Conservation (phyloP, 176 grass and related monocot genomes). For the Rhynchospora pubera region DNA sequence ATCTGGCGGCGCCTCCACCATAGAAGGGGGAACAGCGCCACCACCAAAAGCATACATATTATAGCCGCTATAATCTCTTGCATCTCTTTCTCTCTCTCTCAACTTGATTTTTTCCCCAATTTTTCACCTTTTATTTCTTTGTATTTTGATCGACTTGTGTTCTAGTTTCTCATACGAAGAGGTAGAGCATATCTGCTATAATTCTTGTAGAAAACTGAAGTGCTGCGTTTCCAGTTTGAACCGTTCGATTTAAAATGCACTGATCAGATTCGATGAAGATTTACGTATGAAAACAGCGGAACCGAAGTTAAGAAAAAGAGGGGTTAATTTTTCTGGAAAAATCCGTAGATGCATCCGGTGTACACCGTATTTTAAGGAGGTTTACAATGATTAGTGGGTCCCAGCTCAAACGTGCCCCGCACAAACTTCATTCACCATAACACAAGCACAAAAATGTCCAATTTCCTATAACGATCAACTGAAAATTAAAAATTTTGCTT, state of each 20-base stretch:
- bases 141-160: background rate
- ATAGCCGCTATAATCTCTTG: slow-evolving; percentile 49
- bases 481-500: background rate
- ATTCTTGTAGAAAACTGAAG: too few relatives aligned
- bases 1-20: slow-evolving; percentile 58
- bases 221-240: background rate
- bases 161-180: background rate
- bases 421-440: background rate
- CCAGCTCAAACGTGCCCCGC: background rate
- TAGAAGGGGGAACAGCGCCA: slow-evolving; percentile 56
- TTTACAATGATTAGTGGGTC: background rate
- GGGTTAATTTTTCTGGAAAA: background rate
- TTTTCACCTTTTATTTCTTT: background rate
- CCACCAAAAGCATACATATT: slow-evolving; percentile 42
- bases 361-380: background rate
- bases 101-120: background rate
- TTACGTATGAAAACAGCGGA: background rate
- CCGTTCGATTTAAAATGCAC: background rate
- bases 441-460: background rate
- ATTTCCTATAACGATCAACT: background rate
- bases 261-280: background rate
- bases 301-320: too few relatives aligned
- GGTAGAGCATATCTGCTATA: too few relatives aligned
- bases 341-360: background rate
- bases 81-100: slow-evolving; percentile 24